phyloP scores from a whole-genome alignment of 2,329 filamentous ascomycete genomes.

The Cryphonectria parasitica region DNA sequence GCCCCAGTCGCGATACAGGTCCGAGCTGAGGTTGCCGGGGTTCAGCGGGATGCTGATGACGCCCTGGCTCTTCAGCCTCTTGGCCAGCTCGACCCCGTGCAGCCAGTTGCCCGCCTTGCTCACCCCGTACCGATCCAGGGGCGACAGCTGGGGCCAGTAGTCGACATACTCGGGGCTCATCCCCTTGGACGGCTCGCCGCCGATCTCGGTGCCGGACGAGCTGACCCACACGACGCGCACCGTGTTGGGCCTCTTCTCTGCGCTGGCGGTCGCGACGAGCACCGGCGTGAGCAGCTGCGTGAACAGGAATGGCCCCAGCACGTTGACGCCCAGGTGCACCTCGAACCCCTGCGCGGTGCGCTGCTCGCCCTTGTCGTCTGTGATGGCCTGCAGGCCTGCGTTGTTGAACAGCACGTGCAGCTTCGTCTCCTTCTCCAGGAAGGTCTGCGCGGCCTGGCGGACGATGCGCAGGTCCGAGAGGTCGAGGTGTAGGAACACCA shows the following conservation, averaged over 20 bases:
- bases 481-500: slow-evolving; percentile 42
- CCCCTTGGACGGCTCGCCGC: slow-evolving; percentile 1
- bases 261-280: slow-evolving; percentile 12
- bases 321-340: slow-evolving; percentile 18
- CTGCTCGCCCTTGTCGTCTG: slow-evolving; percentile 41
- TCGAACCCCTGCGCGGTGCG: slow-evolving; percentile 30
- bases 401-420: slow-evolving; percentile 47
- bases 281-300: slow-evolving; percentile 20
- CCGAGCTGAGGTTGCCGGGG: slow-evolving; percentile 18
- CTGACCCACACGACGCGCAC: slow-evolving; percentile 17
- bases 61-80: slow-evolving; percentile 30
- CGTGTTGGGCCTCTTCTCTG: slow-evolving; percentile 8
- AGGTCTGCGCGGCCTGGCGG: slow-evolving; percentile 31
- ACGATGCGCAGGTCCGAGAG: slow-evolving; percentile 34
- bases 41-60: slow-evolving; percentile 33
- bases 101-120: slow-evolving; percentile 35
- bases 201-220: slow-evolving; percentile 3
- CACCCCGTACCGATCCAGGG: slow-evolving; percentile 31
- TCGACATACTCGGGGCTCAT: neutral
- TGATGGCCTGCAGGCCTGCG: slow-evolving; percentile 35
- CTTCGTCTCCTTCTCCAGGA: slow-evolving; percentile 31
- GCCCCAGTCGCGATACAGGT: slow-evolving; percentile 10
- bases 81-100: slow-evolving; percentile 33
- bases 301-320: slow-evolving; percentile 21
- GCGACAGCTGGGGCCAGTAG: neutral